Conservation (phyloP, 495 filamentous ascomycete genomes). For the Penicillium antarcticum region DNA sequence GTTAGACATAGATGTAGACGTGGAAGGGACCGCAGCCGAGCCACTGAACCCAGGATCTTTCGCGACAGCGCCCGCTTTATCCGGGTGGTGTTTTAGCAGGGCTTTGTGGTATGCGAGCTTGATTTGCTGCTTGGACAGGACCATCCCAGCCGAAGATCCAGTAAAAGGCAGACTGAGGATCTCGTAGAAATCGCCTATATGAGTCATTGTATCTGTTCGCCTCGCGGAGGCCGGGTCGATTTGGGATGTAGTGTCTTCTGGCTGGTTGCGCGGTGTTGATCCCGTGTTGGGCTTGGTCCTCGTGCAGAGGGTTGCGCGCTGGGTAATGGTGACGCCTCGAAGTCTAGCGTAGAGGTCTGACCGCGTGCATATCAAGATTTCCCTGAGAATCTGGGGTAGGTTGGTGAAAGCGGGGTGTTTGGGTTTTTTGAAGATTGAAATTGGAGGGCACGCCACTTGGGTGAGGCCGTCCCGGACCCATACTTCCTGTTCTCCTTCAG, state of each 20-base stretch:
- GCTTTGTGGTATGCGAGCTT: conserved; percentile 78
- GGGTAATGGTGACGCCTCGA: background rate
- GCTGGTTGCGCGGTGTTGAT: background rate
- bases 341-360: conserved; percentile 3
- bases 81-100: conserved; percentile 76
- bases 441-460: conserved; percentile 6
- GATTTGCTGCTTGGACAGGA: conserved; percentile 46
- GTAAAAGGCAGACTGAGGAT: conserved; percentile 50
- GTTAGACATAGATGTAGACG: background rate
- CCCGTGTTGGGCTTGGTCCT: background rate
- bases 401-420: conserved; percentile 5
- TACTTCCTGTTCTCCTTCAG: background rate
- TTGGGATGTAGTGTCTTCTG: background rate
- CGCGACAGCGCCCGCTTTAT: conserved; percentile 52
- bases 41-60: conserved; percentile 1
- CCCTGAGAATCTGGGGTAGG: background rate
- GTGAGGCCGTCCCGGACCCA: background rate
- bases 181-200: conserved; percentile 44
- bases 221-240: conserved; percentile 4
- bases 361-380: background rate
- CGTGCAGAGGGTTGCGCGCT: background rate
- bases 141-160: conserved; percentile 5
- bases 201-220: conserved; percentile 20
- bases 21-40: background rate
- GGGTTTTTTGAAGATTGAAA: background rate